Base-by-base conservation (phyloP, 2,329 filamentous ascomycete species). In the Herpomyces periplanetae region DNA sequence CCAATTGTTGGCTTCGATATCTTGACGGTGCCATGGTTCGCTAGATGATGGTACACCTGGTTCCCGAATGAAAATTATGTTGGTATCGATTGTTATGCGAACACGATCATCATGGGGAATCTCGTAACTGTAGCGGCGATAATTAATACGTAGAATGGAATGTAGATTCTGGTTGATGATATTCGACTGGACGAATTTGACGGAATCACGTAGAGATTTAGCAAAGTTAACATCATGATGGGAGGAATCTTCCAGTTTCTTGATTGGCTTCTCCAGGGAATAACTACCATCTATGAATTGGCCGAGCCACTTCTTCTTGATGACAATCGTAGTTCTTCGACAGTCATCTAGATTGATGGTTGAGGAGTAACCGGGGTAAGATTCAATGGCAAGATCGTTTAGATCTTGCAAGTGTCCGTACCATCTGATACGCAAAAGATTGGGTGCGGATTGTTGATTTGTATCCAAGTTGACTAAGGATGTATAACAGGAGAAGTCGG, bases 221-320 rank as follows among this genome's bases (percentile, higher is more conserved):
- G 68, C 51, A 27, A 63, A 51, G 18, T 57, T 48, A 15, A 49
- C 44, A 19, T 57, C 49, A 23, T 57, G 52, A 20, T 62, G 61
- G 27, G 63, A 55, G 16, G 66, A 53, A 38, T 69, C 62, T 28
- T 51, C 41, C 47, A 91, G 63, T 43, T 87, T 85, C 29, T 64
- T 48, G 11, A 87, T 45, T 21, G 55, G 61, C 47, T 87, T 88
- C 36, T 88, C 75, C 55, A 87, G 65, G 30, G 64, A 58, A 39
- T 88, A 87, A 27, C 80, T 53, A 18, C 64, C 69, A 19, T 65
- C 56, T 20, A 96, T 52, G 40, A 87, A 88, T 1, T 59, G 47
- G 36, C 73, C 60, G 25, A 91, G 49, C 34, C 88, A 87, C 37
- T 91, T 91, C 32, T 73, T 64, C 43, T 96, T 96, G 40, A 88